Evolutionary conservation across 768 basidiomycete genomes (phyloP).

Genomic region (Coprinopsis sp.): DNA sequence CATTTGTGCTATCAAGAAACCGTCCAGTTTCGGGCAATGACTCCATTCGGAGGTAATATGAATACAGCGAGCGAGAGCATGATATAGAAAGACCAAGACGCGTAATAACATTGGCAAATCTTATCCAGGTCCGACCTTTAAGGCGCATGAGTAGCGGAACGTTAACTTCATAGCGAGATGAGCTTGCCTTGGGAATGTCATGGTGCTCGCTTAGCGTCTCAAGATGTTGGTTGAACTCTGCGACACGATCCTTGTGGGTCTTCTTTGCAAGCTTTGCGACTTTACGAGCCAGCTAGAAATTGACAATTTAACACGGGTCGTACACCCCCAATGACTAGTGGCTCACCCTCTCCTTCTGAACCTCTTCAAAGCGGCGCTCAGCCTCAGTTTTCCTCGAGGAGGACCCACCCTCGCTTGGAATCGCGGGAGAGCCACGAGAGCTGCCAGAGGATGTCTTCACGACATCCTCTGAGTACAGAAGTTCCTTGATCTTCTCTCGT

Average conservation of each 20-base stretch:
- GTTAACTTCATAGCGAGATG: slow-evolving; percentile 2
- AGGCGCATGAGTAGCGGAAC: slow-evolving; percentile 10
- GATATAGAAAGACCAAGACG: background rate
- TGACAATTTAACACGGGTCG: slow-evolving; percentile 4
- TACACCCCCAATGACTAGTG: background rate
- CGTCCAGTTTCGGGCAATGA: too few species aligned
- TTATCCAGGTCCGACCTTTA: slow-evolving; percentile 86
- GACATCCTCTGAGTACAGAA: slow-evolving; percentile 40
- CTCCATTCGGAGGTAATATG: too few species aligned
- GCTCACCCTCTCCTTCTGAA: slow-evolving; percentile 75
- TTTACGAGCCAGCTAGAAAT: slow-evolving; percentile 59
- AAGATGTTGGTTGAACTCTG: slow-evolving; percentile 82
- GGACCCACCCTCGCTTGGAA: slow-evolving; percentile 37
- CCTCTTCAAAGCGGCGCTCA: slow-evolving; percentile 83
- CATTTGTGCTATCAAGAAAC: too few species aligned
- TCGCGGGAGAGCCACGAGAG: slow-evolving; percentile 55
- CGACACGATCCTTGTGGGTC: slow-evolving; percentile 92
- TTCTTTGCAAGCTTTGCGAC: slow-evolving; percentile 75
- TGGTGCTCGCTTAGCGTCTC: slow-evolving; percentile 90
- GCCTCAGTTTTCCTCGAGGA: slow-evolving; percentile 76
- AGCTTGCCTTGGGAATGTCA: slow-evolving; percentile 81
- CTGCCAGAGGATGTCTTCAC: slow-evolving; percentile 49
- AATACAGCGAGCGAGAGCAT: too few species aligned
- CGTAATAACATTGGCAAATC: slow-evolving; percentile 16
- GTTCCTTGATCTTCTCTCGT: slow-evolving; percentile 47